phyloP scores from a whole-genome alignment of 106 monocot genomes.

The Dendrobium officinale region DNA sequence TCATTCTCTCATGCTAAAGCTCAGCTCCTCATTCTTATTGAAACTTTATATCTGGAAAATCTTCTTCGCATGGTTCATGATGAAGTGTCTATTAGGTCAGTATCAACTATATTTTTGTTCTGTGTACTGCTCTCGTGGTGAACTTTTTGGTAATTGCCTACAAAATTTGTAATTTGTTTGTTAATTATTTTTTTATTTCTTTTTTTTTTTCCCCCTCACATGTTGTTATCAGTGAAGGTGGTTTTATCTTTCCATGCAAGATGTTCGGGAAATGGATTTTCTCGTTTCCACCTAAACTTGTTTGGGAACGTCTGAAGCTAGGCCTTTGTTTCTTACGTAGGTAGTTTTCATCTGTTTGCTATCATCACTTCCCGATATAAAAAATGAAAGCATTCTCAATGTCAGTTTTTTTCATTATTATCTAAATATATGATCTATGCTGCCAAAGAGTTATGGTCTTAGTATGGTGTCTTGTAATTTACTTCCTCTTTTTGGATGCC shows the following conservation, averaged over 20 bases:
- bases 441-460: neutral
- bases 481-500: neutral
- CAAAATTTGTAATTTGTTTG: neutral
- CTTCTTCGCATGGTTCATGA: conserved; percentile 78
- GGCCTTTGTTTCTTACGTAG: conserved; percentile 84
- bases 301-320: conserved; percentile 41
- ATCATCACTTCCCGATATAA: conserved; percentile 57
- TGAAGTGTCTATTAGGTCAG: conserved; percentile 73
- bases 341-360: conserved; percentile 71
- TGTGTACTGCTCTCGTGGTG: conserved; percentile 9
- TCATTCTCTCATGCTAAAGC: conserved; percentile 56
- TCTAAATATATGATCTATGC: neutral
- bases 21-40: conserved; percentile 87
- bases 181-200: neutral
- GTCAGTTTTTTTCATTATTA: too few species aligned
- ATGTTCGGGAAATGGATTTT: conserved; percentile 81
- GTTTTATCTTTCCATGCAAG: conserved; percentile 37
- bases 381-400: conserved; percentile 24
- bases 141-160: neutral
- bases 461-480: neutral
- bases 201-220: neutral
- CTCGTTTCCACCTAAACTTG: conserved; percentile 52
- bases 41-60: conserved; percentile 79
- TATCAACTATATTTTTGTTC: neutral
- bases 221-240: conserved; percentile 34